Evolutionary conservation across 2,329 filamentous ascomycete species (phyloP).

Genomic region (Cordyceps cicadae): DNA sequence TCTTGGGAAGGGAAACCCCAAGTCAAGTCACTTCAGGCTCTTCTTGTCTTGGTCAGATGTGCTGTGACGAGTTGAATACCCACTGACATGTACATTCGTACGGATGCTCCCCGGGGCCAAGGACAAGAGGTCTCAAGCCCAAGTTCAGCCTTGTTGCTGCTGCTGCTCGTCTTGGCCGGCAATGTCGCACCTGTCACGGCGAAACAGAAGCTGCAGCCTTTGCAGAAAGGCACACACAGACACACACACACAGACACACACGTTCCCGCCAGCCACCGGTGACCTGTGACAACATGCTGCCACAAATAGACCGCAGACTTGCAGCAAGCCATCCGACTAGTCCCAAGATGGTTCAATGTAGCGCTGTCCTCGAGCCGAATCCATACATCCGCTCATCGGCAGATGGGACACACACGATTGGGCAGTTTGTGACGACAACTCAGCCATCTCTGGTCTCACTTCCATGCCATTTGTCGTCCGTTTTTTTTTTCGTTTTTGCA

Average conservation of each 20-base stretch:
- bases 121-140: background rate
- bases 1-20: too few species aligned
- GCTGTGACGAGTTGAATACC: too few species aligned
- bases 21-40: too few species aligned
- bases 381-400: background rate
- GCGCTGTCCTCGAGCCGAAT: background rate
- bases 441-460: background rate
- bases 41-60: background rate
- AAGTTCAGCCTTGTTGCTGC: background rate
- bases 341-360: background rate
- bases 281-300: background rate
- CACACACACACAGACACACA: too few species aligned
- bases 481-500: too few species aligned
- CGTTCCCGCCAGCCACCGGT: too few species aligned
- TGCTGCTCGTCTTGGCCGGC: background rate
- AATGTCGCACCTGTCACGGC: background rate
- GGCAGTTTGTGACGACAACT: background rate
- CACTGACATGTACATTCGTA: too few species aligned
- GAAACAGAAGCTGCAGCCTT: background rate
- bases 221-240: background rate
- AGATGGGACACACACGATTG: background rate
- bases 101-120: too few species aligned
- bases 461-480: background rate
- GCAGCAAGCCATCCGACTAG: background rate
- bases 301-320: background rate